phyloP scores from a whole-genome alignment of 2,329 filamentous ascomycete species.

The Paraphoma sp. region DNA sequence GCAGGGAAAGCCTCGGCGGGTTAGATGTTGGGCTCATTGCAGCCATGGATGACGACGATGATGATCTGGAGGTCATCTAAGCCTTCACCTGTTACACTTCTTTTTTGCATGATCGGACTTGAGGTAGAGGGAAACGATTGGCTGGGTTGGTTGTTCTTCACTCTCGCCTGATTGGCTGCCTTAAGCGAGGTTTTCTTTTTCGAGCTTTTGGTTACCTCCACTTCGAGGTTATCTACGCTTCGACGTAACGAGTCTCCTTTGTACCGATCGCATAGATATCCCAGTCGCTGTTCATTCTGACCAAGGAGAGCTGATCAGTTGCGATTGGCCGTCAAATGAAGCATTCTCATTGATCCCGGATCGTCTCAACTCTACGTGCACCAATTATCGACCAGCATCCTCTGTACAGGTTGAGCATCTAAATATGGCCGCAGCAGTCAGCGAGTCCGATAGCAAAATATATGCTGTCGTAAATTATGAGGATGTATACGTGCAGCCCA shows the following conservation, averaged over 20 bases:
- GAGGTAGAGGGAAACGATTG: not conserved
- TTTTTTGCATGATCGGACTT: too few species aligned
- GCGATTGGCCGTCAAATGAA: too few species aligned
- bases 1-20: constrained; percentile 53
- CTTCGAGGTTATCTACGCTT: not conserved
- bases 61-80: constrained; percentile 58
- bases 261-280: not conserved
- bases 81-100: constrained; percentile 7
- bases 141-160: not conserved
- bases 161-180: constrained; percentile 34
- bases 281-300: not conserved
- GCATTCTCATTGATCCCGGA: too few species aligned
- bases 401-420: too few species aligned
- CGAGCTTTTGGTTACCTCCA: constrained; percentile 3
- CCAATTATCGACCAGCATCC: too few species aligned
- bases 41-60: constrained; percentile 52
- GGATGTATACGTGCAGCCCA: constrained; percentile 85
- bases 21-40: constrained; percentile 44
- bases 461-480: constrained; percentile 84
- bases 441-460: constrained; percentile 44
- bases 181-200: constrained; percentile 40
- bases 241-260: constrained; percentile 24
- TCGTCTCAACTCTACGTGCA: too few species aligned
- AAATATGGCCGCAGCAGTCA: constrained; percentile 13
- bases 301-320: too few species aligned